A percentile compares a stretch with the other conserved stretches of the same genome.
phyloP scores from a whole-genome alignment of 129 eudicot species.

The Helichrysum umbraculigerum region DNA sequence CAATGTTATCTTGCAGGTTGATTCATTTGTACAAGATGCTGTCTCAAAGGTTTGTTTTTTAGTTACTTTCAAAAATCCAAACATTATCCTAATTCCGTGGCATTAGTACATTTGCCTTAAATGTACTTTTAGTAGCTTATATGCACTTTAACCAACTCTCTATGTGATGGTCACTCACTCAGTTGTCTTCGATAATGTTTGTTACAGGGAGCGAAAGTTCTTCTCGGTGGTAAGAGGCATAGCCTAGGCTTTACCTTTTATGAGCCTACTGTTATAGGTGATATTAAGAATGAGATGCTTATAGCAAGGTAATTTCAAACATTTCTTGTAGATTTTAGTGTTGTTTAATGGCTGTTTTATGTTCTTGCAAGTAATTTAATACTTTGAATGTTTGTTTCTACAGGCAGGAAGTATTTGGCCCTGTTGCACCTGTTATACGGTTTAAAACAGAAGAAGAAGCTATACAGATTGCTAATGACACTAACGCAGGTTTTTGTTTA shows the following conservation, averaged over 20 bases:
- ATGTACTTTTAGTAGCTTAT: not conserved
- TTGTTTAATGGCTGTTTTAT: not conserved
- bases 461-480: slow-evolving; percentile 84
- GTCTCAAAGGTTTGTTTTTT: slow-evolving; percentile 61
- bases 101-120: not conserved
- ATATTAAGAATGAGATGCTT: slow-evolving; percentile 85
- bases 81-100: not conserved
- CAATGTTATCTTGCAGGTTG: slow-evolving; percentile 54
- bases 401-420: slow-evolving; percentile 97
- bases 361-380: not conserved
- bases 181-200: not conserved
- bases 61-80: not conserved
- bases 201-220: slow-evolving; percentile 80
- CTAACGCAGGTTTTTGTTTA: slow-evolving; percentile 69
- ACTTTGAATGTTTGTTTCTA: not conserved
- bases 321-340: not conserved
- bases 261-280: slow-evolving; percentile 82
- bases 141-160: not conserved
- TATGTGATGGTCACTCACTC: not conserved
- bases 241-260: slow-evolving; percentile 78
- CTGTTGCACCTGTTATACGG: slow-evolving; percentile 80
- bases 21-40: slow-evolving; percentile 80
- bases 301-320: slow-evolving; percentile 60
- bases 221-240: slow-evolving; percentile 90
- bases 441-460: slow-evolving; percentile 96